Base-by-base conservation (phyloP, 345 rosid species). In the Lepidium aucheri region DNA sequence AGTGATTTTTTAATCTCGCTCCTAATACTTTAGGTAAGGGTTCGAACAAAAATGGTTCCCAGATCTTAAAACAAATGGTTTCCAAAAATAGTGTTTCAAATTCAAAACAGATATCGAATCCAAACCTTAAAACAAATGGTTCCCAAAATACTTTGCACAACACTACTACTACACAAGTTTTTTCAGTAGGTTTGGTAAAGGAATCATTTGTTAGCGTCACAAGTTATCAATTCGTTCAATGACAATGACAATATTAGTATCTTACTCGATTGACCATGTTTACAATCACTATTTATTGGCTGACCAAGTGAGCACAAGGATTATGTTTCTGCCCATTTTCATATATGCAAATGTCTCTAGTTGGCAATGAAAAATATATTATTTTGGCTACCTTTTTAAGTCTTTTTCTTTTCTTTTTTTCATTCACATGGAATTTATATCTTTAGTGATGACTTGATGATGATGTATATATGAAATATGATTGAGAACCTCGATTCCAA, bases 391-490 rank as follows among this genome's bases (percentile, higher is more conserved):
- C 72, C 57, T 12, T 43, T 44, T 32, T 1, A 7, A 34, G 15
- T 4, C 33, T 38, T 1, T 28, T 4, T 26, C 45, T 40, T n/a
- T 11, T 11, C 35, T 36, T 1, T 16, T 53, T 2, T 55, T 40
- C 42, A 22, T 51, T 33, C 53, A 60, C 30, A 49, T 22, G 54
- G 47, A 60, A 51, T 33, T 33, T 43, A n/a, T 47, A 63, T 32
- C 46, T 30, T 51, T 7, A 51, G 68, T 60, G 77, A 60, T 60
- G 72, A 73, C 38, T 52, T 60, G 72, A 66, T 67, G 72, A 64
- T 64, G 65, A 57, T 72, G 33, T 53, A 41, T 72, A 24, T 53
- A 41, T 73, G 77, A 60, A 43, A 42, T 17, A 73, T 73, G 76
- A 72, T 57, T 66, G 76, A 50, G 72, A 66, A 65, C 61, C 54